A percentile compares a stretch with the other conserved stretches of the same genome.
Evolutionary conservation across 495 filamentous ascomycete species (phyloP).

Genomic region (Chaetomium tenue): DNA sequence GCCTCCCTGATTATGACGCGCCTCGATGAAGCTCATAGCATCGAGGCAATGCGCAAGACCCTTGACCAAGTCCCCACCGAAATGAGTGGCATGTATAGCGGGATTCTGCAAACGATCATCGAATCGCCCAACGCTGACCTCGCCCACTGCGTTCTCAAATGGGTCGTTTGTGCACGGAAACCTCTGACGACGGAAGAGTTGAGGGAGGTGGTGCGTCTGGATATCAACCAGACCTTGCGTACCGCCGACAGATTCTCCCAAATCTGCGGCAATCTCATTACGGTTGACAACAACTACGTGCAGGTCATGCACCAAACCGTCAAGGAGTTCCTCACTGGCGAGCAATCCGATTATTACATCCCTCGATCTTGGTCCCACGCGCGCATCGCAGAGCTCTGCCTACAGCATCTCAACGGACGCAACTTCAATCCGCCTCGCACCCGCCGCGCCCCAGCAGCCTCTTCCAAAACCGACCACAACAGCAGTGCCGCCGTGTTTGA

Average conservation of each 20-base stretch:
- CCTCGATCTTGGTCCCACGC: conserved; percentile 21
- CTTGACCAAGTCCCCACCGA: conserved; percentile 27
- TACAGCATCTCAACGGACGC: conserved; percentile 24
- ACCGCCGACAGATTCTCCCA: conserved; percentile 22
- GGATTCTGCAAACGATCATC: conserved; percentile 21
- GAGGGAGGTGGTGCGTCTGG: conserved; percentile 25
- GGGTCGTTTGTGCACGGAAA: conserved; percentile 26
- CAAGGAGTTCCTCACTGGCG: conserved; percentile 26
- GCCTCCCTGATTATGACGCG: conserved; percentile 22
- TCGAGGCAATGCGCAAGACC: conserved; percentile 25
- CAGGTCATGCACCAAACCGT: conserved; percentile 32
- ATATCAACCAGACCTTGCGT: conserved; percentile 27
- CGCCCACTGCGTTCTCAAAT: conserved; percentile 27
- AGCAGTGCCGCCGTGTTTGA: conserved; percentile 16
- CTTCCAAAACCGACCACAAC: conserved; percentile 7
- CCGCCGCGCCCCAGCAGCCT: background rate
- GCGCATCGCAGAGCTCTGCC: conserved; percentile 28
- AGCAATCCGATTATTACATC: conserved; percentile 23
- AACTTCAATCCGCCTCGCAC: conserved; percentile 24
- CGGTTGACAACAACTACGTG: conserved; percentile 23
- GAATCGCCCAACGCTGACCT: conserved; percentile 23
- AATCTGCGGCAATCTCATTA: conserved; percentile 28
- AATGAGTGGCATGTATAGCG: conserved; percentile 30
- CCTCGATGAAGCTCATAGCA: conserved; percentile 21
- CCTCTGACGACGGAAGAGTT: conserved; percentile 26